Evolutionary conservation across 352 stramenopile species (phyloP), one percentile per base, ranked within the genome.

Genomic region (Phytophthora palmivora): DNA sequence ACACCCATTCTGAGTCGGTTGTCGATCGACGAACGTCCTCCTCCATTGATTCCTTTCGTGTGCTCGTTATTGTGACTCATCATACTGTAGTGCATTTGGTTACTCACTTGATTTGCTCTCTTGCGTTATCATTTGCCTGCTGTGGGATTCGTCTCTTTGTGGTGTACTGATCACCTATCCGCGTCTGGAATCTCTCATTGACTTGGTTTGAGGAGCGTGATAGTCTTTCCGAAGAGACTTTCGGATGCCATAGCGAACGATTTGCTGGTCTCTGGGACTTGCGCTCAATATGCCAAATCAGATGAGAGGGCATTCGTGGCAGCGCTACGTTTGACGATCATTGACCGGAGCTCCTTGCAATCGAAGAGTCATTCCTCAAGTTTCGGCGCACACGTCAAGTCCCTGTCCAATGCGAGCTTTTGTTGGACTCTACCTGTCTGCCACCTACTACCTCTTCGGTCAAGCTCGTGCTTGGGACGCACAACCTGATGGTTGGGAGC

Each of bases 401-500:
- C 6, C 33, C 10, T 2, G 30, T 36, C 8, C 30, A 8, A 70
- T 77, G 59, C 69, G 39, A 6, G 32, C 47, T 33, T 22, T 44
- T 1, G 9, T 14, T 4, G 26, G 22, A 16, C 33, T 80, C 12
- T 30, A 57, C 45, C 6, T 60, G 14, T 41, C 34, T 41, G 21
- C 65, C 41, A 19, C 14, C 34, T 58, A 38, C 38, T 70, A 24
- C 24, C 16, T 61, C 10, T 24, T 52, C 3, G 48, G 6, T 36
- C 24, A 50, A 33, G 64, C 58, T 9, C 15, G 14, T 9, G 82
- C 70, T 30, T 94, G 87, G 87, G 87, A 95, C 44, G 67, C 67
- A 24, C 82, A 91, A 74, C 87, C 87, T 9, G 72, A 92, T 36
- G 84, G 85, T 15, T 95, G 92, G 58, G 82, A 95, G 71, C 60